A percentile compares a stretch with the other conserved stretches of the same genome.
phyloP scores from a whole-genome alignment of 2,329 filamentous ascomycete genomes.

The Fusarium musae region DNA sequence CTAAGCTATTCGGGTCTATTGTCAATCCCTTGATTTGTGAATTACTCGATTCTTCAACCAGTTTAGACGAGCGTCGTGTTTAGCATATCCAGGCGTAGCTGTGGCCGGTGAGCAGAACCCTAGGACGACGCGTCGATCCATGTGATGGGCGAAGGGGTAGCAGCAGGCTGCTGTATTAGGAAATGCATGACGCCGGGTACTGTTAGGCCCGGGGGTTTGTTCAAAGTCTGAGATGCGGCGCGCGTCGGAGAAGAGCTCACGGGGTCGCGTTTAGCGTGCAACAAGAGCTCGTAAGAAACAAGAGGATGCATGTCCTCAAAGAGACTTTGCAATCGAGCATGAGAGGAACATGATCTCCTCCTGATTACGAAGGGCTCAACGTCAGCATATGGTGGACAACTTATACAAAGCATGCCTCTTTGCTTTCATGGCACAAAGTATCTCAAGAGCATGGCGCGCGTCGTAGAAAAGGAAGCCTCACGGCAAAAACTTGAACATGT shows the following conservation, averaged over 20 bases:
- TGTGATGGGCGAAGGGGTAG: conserved; percentile 41
- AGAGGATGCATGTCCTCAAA: conserved; percentile 10
- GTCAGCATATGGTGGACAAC: neutral
- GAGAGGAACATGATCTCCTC: conserved; percentile 22
- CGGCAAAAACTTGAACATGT: neutral
- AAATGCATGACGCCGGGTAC: conserved; percentile 41
- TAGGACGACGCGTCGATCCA: conserved; percentile 38
- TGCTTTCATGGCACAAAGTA: conserved; percentile 19
- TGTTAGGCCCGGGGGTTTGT: conserved; percentile 33
- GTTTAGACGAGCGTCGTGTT: conserved; percentile 1
- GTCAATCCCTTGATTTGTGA: neutral
- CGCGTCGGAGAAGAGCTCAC: conserved; percentile 39
- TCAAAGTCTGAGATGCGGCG: conserved; percentile 34
- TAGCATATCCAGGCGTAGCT: conserved; percentile 38
- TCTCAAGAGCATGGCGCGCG: conserved; percentile 23
- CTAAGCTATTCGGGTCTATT: neutral
- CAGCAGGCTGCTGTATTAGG: conserved; percentile 42
- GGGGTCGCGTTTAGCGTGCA: conserved; percentile 42
- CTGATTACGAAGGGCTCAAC: conserved; percentile 11
- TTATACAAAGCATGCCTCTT: conserved; percentile 1
- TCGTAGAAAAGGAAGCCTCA: conserved; percentile 3
- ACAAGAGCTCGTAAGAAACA: conserved; percentile 19
- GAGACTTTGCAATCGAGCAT: conserved; percentile 3
- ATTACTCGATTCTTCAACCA: neutral
- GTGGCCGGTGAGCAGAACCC: conserved; percentile 42